These are phyloP conservation scores for Cercospora zeina DNA, from an alignment of 2,329 filamentous ascomycete genomes.

Conservation along the genomic window DNA sequence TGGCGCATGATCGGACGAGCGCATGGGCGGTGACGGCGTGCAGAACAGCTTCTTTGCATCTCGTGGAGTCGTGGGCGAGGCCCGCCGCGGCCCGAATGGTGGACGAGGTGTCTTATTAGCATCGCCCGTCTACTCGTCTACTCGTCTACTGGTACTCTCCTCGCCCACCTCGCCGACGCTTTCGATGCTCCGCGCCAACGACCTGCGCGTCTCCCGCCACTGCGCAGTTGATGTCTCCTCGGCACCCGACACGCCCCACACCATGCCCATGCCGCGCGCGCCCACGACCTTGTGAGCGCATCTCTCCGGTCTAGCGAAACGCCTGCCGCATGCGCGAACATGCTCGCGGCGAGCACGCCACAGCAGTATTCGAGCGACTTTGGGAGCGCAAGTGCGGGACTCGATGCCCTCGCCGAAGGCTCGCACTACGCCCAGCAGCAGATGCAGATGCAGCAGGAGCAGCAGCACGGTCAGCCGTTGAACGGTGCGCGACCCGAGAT, in stretches of 20 bases:
- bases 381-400: conserved; percentile 34
- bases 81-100: conserved; percentile 3
- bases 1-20: neutral
- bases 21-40: neutral
- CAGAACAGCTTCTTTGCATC: no score
- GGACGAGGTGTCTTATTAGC: neutral
- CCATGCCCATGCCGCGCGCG: neutral
- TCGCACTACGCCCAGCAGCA: conserved; percentile 63
- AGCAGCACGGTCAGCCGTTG: conserved; percentile 41
- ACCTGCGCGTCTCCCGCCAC: neutral
- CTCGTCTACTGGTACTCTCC: neutral
- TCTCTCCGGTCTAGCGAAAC: neutral
- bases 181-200: neutral
- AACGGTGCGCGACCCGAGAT: conserved; percentile 32
- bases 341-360: conserved; percentile 36
- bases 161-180: neutral
- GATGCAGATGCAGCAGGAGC: conserved; percentile 64
- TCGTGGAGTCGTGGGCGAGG: neutral
- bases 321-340: conserved; percentile 25
- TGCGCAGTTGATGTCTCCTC: neutral
- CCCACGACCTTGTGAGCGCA: neutral
- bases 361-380: conserved; percentile 34
- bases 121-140: neutral
- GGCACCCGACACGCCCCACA: neutral
- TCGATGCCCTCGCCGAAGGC: conserved; percentile 68